These are phyloP conservation scores for Aspergillus steynii DNA, from an alignment of 495 filamentous ascomycete genomes.

Conservation along the genomic window DNA sequence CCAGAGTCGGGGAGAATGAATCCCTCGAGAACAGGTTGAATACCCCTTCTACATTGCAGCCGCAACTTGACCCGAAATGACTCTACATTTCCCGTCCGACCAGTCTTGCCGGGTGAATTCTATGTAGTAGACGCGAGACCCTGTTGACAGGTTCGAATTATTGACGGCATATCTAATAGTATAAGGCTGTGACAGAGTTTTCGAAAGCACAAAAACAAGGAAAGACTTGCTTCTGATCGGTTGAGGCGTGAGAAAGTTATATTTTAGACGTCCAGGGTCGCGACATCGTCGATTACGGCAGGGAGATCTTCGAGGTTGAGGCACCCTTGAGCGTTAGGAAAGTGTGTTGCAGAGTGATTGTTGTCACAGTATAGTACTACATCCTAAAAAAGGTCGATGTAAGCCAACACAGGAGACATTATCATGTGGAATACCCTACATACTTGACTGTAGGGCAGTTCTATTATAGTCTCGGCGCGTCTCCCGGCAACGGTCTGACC, in stretches of 20 bases:
- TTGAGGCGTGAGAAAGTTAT: neutral
- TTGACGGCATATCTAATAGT: too few relatives aligned
- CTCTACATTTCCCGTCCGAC: slow-evolving; percentile 3
- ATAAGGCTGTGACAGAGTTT: too few relatives aligned
- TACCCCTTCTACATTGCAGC: slow-evolving; percentile 6
- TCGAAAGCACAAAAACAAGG: neutral
- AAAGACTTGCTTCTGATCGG: neutral
- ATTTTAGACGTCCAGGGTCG: neutral
- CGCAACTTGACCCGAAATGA: slow-evolving; percentile 1
- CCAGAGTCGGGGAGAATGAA: slow-evolving; percentile 5
- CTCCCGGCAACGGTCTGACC: too few relatives aligned
- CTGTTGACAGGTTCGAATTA: neutral
- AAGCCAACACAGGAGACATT: too few relatives aligned
- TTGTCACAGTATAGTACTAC: too few relatives aligned
- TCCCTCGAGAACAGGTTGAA: slow-evolving; percentile 9
- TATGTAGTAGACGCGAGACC: slow-evolving; percentile 1
- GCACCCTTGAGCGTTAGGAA: too few relatives aligned
- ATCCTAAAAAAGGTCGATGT: too few relatives aligned
- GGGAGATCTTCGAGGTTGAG: slow-evolving; percentile 9
- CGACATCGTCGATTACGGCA: neutral
- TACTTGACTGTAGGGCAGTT: too few relatives aligned
- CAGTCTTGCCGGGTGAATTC: slow-evolving; percentile 10
- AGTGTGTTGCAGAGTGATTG: too few relatives aligned
- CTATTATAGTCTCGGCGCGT: too few relatives aligned
- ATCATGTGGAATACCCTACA: too few relatives aligned